These are phyloP conservation scores for Neopestalotiopsis sp. DNA, from an alignment of 2,329 filamentous ascomycete genomes.

Conservation along the genomic window DNA sequence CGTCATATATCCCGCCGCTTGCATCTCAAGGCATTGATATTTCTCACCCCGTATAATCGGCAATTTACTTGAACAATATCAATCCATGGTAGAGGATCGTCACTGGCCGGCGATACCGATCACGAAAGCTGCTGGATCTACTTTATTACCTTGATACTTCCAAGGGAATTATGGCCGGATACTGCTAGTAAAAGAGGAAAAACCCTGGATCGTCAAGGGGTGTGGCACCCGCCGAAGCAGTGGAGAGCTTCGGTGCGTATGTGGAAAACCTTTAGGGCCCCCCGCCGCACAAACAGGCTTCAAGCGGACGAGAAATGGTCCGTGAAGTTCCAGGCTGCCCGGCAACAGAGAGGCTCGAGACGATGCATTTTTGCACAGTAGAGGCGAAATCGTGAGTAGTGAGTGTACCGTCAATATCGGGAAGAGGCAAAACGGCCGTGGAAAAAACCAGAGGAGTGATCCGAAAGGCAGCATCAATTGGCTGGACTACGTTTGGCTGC, in stretches of 20 bases:
- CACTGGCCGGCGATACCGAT: neutral
- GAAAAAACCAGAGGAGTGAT: neutral
- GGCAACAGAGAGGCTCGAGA: neutral
- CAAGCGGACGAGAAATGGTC: neutral
- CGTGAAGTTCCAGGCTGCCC: neutral
- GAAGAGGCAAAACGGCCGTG: neutral
- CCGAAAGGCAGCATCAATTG: neutral
- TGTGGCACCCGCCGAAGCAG: slow-evolving; percentile 5
- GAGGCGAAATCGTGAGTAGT: neutral
- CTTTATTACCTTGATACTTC: neutral
- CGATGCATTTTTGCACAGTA: neutral
- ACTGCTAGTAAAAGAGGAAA: neutral
- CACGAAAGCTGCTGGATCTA: neutral
- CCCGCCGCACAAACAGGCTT: neutral
- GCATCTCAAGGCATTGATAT: neutral
- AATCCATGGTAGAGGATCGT: neutral
- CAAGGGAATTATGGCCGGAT: neutral
- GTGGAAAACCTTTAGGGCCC: neutral
- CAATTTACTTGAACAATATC: neutral
- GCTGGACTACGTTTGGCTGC: neutral
- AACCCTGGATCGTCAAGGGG: slow-evolving; percentile 7
- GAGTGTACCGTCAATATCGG: neutral
- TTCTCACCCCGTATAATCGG: neutral
- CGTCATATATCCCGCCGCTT: neutral
- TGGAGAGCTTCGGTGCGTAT: slow-evolving; percentile 10